phyloP scores from a whole-genome alignment of 495 filamentous ascomycete genomes.

The Podospora bellae-mahoneyi region DNA sequence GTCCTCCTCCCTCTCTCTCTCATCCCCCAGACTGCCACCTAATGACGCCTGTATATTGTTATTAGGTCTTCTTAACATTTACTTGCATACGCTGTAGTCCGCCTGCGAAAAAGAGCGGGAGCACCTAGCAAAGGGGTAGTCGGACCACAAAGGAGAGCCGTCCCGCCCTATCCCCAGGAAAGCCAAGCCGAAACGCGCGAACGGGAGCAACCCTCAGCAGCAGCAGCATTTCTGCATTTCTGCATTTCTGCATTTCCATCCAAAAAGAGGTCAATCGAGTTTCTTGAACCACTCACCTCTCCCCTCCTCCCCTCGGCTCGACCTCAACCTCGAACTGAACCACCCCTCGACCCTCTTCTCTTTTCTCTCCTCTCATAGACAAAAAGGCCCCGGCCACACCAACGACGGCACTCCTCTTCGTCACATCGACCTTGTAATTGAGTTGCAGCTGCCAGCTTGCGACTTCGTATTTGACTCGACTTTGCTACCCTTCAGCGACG shows the following conservation, averaged over 20 bases:
- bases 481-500: background rate
- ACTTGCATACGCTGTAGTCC: background rate
- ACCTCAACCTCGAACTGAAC: background rate
- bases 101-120: background rate
- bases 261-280: background rate
- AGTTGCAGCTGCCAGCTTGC: conserved; percentile 9
- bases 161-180: background rate
- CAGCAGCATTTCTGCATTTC: background rate
- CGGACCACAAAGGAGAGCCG: background rate
- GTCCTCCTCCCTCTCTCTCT: background rate
- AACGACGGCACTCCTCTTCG: conserved; percentile 1
- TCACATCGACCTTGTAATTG: conserved; percentile 26
- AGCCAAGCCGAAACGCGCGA: background rate
- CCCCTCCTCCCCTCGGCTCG: background rate
- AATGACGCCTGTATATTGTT: conserved; percentile 36
- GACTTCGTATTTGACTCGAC: conserved; percentile 7
- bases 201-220: background rate
- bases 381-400: conserved; percentile 7
- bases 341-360: conserved; percentile 7
- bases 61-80: conserved; percentile 13
- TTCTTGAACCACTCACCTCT: conserved; percentile 7
- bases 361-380: conserved; percentile 10
- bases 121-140: background rate
- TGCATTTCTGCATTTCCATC: background rate
- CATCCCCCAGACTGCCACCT: conserved; percentile 12